Evolutionary conservation across 1,284 basidiomycete genomes (phyloP), one percentile per base, ranked within the genome.

Genomic region (Pisolithus thermaeus): DNA sequence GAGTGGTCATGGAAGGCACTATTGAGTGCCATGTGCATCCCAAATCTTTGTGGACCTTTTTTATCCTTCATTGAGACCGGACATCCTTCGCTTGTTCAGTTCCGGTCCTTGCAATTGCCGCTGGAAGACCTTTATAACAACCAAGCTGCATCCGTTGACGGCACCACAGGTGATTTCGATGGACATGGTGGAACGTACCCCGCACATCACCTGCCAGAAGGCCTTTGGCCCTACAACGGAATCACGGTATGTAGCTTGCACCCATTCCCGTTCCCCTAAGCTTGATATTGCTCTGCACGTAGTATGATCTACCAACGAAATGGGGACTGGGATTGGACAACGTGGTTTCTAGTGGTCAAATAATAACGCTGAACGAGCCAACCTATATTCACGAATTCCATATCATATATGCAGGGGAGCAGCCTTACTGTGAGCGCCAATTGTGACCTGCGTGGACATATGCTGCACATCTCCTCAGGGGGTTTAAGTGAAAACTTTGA

Each of bases 341-440:
- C 47, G 58, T 73, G 28, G 59, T 76, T 35, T 64, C 72, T 11
- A 52, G 66, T 11, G 67, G 68, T 1, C 75, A 76, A 51, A 59
- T 71, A 2, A 32, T 75, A 18, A 56, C 57, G 2, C 62, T 76
- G 22, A 51, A 58, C 3, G 44, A 60, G 0, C 58, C 63, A 8
- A 68, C 65, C 0, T 67, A 60, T 47, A 63, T 66, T 4, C 74
- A 74, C 50, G 69, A 75, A 53, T 55, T 75, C 28, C 75, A 77
- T 50, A 59, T 75, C 32, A 48, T 76, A n/a, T 76, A 74, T 51
- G 60, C 70, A 5, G 73, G 72, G 7, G 75, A 76, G 46, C 67
- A 63, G 25, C 6, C 41, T 16, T 58, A 64, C 16, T 54, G 68
- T 63, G 23, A 47, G 66, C 58, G 42, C 3, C 6, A 9, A 43